Base-by-base conservation (phyloP, 306 rosid species). In the Urtica urens region DNA sequence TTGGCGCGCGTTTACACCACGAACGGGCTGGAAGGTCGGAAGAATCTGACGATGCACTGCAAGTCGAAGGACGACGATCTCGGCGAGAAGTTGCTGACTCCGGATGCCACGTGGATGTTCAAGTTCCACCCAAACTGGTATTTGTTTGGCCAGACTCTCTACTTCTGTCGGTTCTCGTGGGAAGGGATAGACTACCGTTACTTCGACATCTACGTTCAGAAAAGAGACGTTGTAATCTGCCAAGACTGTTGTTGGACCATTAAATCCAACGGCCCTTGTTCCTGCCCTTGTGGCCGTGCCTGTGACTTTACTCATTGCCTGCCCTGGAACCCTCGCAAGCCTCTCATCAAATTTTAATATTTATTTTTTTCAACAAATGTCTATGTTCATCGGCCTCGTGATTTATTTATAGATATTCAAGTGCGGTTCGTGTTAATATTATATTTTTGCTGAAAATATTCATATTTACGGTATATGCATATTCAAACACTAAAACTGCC, bases 1-100 rank as follows among this genome's bases (percentile, higher is more conserved):
- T n/a, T 5, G 17, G 49, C 19, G 12, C 44, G 27, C 1, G 47
- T 64, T 10, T 20, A 19, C 16, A 55, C 49, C 49, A 47, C 57
- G 1, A 64, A 48, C 19, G 46, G 25, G 5, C 3, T 64, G 35
- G 38, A 5, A 1, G 6, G 7, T 16, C 11, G 31, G 28, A 0
- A 22, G 13, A 23, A 20, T 21, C 51, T 54, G 8, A 23, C 10
- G 0, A 10, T 55, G 3, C 69, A 55, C 5, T 38, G 56, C 5
- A 55, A 55, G 33, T 55, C 63, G 14, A 46, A 38, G 17, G 49
- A 54, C 43, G 51, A 63, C 35, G 62, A 54, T 22, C 49, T 63
- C 1, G 69, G 69, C 21, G 2, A 23, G 12, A 55, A 47, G 2
- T 3, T 10, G 0, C 18, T 57, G 9, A 22, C 43, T 10, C 10